These are phyloP conservation scores for Pleoardoris graminearum DNA, from an alignment of 2,329 filamentous ascomycete genomes.

Conservation along the genomic window DNA sequence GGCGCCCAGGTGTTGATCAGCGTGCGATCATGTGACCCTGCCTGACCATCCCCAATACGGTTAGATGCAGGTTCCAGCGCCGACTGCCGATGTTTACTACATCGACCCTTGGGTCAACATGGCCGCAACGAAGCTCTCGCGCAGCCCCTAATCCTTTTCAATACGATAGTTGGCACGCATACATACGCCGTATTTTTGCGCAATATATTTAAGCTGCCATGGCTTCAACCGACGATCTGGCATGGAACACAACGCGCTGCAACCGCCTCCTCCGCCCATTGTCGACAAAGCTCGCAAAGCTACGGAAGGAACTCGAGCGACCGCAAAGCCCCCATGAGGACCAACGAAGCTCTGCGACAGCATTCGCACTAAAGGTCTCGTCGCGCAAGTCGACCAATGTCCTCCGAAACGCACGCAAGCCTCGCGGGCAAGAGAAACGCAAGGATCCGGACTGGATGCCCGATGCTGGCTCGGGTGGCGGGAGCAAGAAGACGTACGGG, in stretches of 20 bases:
- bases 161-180: slow-evolving; percentile 16
- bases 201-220: slow-evolving; percentile 29
- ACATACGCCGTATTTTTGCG: slow-evolving; percentile 17
- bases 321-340: slow-evolving; percentile 26
- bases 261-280: slow-evolving; percentile 49
- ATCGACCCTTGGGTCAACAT: background rate
- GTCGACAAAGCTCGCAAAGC: slow-evolving; percentile 45
- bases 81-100: slow-evolving; percentile 1
- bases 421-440: slow-evolving; percentile 38
- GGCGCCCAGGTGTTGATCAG: no score
- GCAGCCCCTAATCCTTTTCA: slow-evolving; percentile 8
- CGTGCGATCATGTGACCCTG: no score
- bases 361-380: slow-evolving; percentile 30
- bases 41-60: background rate
- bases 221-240: slow-evolving; percentile 37
- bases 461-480: slow-evolving; percentile 21
- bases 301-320: slow-evolving; percentile 40
- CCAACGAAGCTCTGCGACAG: slow-evolving; percentile 23
- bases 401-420: slow-evolving; percentile 32
- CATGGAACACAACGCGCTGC: slow-evolving; percentile 50
- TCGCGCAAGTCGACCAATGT: slow-evolving; percentile 32
- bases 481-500: slow-evolving; percentile 39
- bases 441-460: slow-evolving; percentile 45
- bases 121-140: background rate
- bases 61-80: background rate